Base-by-base conservation (phyloP, 345 rosid species). In the Nephelium lappaceum region DNA sequence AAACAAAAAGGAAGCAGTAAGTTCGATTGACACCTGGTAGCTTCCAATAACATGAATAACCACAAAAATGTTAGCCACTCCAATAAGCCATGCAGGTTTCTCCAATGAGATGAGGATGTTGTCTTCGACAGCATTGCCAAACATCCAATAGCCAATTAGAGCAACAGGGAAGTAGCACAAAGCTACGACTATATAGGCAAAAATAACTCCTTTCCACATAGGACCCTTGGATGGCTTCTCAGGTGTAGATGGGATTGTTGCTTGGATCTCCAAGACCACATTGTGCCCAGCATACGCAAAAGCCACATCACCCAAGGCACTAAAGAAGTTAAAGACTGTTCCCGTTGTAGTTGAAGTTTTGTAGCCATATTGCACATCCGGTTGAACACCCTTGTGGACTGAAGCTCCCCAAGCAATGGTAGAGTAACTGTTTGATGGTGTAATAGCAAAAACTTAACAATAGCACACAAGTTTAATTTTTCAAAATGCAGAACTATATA, bases 251-350 rank as follows among this genome's bases (percentile, higher is more conserved):
- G 93, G 97, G 71, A 93, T 93, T 2, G 95, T 93, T 69, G 95
- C 95, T 87, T 93, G 95, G 82, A 93, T 93, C 78, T 93, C 95
- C 80, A 93, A 41, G 38, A 88, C 97, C 51, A 93, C 95, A 67
- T 91, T 91, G 80, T 93, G 97, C 6, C 97, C 97, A 0, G 97
- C 95, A 61, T 93, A 91, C 49, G 97, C 95, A 75, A 89, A 93
- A 62, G 95, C 95, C 38, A 93, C 91, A 1, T 86, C 86, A 0
- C 97, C 97, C 72, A 93, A 74, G 3, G 88, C 95, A 25, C 82
- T 80, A 49, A 93, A 88, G 88, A 93, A 93, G 84, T 86, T 78
- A 53, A 93, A 89, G 7, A 89, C 84, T 5, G 79, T 81, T 81
- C 90, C 97, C 39, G 80, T 42, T 1, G 85, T 14, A 6, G 83